Conservation (phyloP, 805 yeast species). For the Kuraishia molischiana region DNA sequence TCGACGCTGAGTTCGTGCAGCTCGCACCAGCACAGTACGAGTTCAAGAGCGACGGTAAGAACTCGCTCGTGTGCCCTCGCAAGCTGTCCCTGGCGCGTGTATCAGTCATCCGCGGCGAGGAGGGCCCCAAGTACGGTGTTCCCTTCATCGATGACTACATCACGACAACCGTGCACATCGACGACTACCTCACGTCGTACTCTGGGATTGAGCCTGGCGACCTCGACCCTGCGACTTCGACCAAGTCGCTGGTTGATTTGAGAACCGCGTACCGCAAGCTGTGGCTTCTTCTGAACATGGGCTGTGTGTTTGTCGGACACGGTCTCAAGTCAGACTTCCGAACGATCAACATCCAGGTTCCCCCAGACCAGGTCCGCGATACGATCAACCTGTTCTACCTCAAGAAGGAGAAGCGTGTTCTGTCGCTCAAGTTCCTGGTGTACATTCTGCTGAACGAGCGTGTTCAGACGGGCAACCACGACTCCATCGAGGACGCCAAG, state of each 20-base stretch:
- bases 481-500: slow-evolving; percentile 91
- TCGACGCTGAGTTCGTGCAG: slow-evolving; percentile 94
- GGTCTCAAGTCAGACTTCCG: slow-evolving; percentile 88
- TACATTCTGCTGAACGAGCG: slow-evolving; percentile 63
- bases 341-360: slow-evolving; percentile 86
- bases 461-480: slow-evolving; percentile 92
- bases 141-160: slow-evolving; percentile 94
- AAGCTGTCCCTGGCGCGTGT: slow-evolving; percentile 77
- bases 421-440: slow-evolving; percentile 80
- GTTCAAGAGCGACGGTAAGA: slow-evolving; percentile 61
- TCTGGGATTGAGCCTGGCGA: slow-evolving; percentile 96
- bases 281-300: slow-evolving; percentile 84
- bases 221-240: slow-evolving; percentile 58
- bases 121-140: slow-evolving; percentile 53
- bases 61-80: slow-evolving; percentile 64
- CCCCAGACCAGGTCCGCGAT: slow-evolving; percentile 77
- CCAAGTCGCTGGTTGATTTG: slow-evolving; percentile 61
- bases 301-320: slow-evolving; percentile 92
- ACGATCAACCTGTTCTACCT: slow-evolving; percentile 75
- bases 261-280: slow-evolving; percentile 81
- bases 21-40: slow-evolving; percentile 73
- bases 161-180: slow-evolving; percentile 57
- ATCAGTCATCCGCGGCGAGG: slow-evolving; percentile 70
- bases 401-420: slow-evolving; percentile 62
- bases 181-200: slow-evolving; percentile 80